phyloP scores from a whole-genome alignment of 345 rosid genomes.

The Tarenaya hassleriana region DNA sequence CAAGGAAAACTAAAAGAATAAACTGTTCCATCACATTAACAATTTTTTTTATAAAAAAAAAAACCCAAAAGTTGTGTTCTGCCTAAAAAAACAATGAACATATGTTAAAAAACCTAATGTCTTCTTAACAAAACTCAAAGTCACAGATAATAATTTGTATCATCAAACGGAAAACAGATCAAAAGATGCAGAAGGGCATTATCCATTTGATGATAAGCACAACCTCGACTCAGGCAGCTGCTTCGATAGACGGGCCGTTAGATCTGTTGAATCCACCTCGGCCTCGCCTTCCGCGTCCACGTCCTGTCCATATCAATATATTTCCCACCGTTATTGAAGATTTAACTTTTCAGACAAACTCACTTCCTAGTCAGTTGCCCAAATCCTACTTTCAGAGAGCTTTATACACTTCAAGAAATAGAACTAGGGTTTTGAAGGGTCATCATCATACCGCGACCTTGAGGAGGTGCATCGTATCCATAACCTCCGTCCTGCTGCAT shows the following conservation, averaged over 20 bases:
- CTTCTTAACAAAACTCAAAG: no score
- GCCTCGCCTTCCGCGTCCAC: constrained; percentile 58
- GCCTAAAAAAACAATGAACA: no score
- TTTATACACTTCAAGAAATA: background rate
- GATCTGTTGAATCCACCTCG: constrained; percentile 33
- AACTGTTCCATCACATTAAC: constrained; percentile 34
- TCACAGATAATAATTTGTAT: no score
- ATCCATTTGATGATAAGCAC: constrained; percentile 10
- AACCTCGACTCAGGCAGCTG: constrained; percentile 18
- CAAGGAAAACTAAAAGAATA: constrained; percentile 42
- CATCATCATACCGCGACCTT: constrained; percentile 26
- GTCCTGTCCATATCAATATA: no score
- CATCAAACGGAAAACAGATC: no score
- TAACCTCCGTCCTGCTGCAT: constrained; percentile 63
- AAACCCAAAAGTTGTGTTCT: no score
- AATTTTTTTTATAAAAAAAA: no score
- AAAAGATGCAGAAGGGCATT: background rate
- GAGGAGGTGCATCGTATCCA: constrained; percentile 48
- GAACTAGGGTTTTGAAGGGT: background rate
- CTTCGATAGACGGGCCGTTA: constrained; percentile 28
- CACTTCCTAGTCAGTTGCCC: no score
- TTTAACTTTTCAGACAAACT: no score
- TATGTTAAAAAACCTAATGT: no score
- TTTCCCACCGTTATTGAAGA: no score
- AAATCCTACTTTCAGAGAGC: no score